Evolutionary conservation across 192 early-diverging fungal genomes (phyloP).

Genomic region (Coemansia sp.): DNA sequence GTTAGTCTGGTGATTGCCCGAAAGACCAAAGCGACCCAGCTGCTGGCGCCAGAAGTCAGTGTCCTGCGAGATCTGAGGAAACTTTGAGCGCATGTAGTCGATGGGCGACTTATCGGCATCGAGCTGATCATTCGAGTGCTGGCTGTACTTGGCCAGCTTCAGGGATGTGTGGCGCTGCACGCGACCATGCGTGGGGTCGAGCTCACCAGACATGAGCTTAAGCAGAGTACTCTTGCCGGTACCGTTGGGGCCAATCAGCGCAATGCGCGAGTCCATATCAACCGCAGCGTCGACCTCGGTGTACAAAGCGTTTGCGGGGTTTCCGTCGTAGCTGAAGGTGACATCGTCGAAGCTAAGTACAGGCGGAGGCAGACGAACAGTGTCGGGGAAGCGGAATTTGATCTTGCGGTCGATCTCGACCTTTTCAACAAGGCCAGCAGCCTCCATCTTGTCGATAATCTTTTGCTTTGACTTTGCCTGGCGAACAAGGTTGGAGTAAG

Average conservation of each 20-base stretch:
- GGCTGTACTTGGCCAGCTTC: constrained; percentile 95
- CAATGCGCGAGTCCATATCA: constrained; percentile 98
- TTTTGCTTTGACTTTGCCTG: constrained; percentile 99
- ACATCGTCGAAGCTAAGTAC: constrained; percentile 93
- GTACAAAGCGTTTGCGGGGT: constrained; percentile 84
- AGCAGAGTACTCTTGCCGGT: constrained; percentile 95
- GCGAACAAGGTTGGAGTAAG: constrained; percentile 96
- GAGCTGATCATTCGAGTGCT: constrained; percentile 97
- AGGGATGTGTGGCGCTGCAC: constrained; percentile 88
- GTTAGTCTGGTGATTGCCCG: constrained; percentile 88
- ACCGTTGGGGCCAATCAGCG: constrained; percentile 95
- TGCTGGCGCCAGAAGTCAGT: constrained; percentile 87
- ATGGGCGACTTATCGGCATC: constrained; percentile 84
- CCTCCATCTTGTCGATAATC: constrained; percentile 99
- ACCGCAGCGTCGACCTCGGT: constrained; percentile 86
- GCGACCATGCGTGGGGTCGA: constrained; percentile 80
- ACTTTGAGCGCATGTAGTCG: constrained; percentile 85
- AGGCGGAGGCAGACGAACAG: constrained; percentile 89
- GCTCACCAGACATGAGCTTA: constrained; percentile 93
- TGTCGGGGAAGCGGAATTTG: constrained; percentile 86
- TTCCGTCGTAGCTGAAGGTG: constrained; percentile 87
- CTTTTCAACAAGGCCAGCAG: constrained; percentile 95
- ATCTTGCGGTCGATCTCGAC: constrained; percentile 74
- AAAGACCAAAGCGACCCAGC: constrained; percentile 92
- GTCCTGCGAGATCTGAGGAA: constrained; percentile 81